Evolutionary conservation across 176 grass and related monocot genomes (phyloP), one percentile per base, ranked within the genome.

Genomic region (Paspalum notatum): DNA sequence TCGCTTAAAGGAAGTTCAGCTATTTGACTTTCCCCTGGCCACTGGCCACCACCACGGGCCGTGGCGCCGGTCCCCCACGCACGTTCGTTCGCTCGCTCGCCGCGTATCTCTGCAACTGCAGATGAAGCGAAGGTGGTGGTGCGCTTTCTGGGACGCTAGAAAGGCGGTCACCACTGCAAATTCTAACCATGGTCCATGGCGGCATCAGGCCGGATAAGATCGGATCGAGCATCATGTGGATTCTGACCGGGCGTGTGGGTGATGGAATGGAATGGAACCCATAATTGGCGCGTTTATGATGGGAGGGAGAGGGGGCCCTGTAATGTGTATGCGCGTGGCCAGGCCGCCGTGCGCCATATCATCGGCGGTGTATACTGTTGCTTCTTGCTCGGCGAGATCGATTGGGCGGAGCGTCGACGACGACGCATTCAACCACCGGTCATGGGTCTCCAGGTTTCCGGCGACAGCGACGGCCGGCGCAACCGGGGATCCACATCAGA

Each of bases 401-500:
- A 27, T 1, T 54, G 66, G 74, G n/a, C n/a, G n/a, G n/a, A n/a
- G n/a, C n/a, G n/a, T n/a, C n/a, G n/a, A n/a, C n/a, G 26, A 0
- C 55, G 55, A 27, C 45, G 48, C 46, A 44, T 62, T 62, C 46
- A 14, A 62, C 13, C n/a, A 24, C 24, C 27, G 24, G 43, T 15
- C 43, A 46, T 70, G 76, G 46, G 61, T 9, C 76, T 80, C 82
- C 86, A 53, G 68, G 70, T 65, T 89, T 89, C 51, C 53, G 47
- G 55, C 25, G 87, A 85, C 62, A 85, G 77, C 52, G 71, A 89
- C 56, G 82, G 86, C 51, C 56, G 82, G 86, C 51, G 78, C 54
- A 63, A 5, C 79, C 76, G 32, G 76, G 72, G 22, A 3, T n/a
- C n/a, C n/a, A n/a, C n/a, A 52, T 79, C 62, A 48, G 32, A 40